Evolutionary conservation across 1,139 yeast species (phyloP).

Genomic region (Geotrichum restrictum): DNA sequence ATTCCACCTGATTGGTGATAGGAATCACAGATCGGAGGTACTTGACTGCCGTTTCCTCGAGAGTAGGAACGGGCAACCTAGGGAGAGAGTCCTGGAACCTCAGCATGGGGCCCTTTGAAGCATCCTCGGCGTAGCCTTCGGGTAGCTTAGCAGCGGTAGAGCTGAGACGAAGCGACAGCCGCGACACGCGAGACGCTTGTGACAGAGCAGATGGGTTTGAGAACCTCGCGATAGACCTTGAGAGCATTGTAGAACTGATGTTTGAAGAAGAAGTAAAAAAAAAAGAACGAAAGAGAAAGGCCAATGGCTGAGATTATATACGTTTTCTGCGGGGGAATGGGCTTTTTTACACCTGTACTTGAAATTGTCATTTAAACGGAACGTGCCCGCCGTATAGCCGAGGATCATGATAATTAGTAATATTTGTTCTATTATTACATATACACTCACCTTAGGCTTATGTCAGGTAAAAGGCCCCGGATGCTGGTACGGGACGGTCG

Average conservation of each 20-base stretch:
- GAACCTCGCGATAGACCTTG: slow-evolving; percentile 13
- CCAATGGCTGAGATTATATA: not conserved
- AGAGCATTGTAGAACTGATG: slow-evolving; percentile 14
- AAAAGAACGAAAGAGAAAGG: not conserved
- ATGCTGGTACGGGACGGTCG: slow-evolving; percentile 1
- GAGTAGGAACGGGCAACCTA: slow-evolving; percentile 79
- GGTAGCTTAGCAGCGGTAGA: slow-evolving; percentile 35
- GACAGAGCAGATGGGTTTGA: too few relatives aligned
- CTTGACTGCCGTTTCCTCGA: slow-evolving; percentile 64
- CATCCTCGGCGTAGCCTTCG: slow-evolving; percentile 37
- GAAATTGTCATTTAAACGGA: not conserved
- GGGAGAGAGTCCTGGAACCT: slow-evolving; percentile 75
- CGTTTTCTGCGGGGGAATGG: slow-evolving; percentile 8
- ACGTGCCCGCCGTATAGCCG: not conserved
- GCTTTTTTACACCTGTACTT: not conserved
- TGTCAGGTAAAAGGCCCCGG: slow-evolving; percentile 16
- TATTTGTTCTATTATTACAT: not conserved
- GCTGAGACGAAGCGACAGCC: slow-evolving; percentile 28
- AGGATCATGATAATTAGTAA: not conserved
- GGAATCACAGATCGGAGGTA: slow-evolving; percentile 76
- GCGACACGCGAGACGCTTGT: too few relatives aligned
- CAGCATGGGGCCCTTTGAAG: slow-evolving; percentile 63
- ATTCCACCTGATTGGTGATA: slow-evolving; percentile 53
- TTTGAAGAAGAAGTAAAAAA: slow-evolving; percentile 1
- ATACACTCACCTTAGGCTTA: not conserved